Evolutionary conservation across 768 basidiomycete genomes (phyloP).

Genomic region (Lenzites betulinus): DNA sequence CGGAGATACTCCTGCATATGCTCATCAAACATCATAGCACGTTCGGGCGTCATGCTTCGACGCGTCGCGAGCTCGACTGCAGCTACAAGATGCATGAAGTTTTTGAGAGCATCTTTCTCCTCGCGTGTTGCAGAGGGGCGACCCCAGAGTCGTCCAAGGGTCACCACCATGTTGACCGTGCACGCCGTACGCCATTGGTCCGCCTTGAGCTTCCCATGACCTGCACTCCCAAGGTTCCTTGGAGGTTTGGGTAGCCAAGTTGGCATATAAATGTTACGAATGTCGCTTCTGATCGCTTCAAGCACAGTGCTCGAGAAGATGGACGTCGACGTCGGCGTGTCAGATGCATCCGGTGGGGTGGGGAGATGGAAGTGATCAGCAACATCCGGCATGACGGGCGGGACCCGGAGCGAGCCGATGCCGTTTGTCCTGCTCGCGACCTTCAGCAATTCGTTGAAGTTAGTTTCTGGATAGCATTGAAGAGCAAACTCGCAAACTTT

Average conservation of each 20-base stretch:
- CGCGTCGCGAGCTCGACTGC: conserved; percentile 28
- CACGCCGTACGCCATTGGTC: conserved; percentile 39
- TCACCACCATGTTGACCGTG: conserved; percentile 37
- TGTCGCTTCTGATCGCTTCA: neutral
- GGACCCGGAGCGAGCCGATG: neutral
- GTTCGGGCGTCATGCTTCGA: neutral
- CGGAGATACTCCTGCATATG: conserved; percentile 26
- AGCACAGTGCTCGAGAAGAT: neutral
- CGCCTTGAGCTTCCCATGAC: conserved; percentile 37
- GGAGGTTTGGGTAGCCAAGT: conserved; percentile 37
- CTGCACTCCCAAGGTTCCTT: conserved; percentile 33
- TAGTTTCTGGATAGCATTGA: neutral
- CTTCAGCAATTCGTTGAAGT: neutral
- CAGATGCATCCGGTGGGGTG: neutral
- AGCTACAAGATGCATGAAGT: conserved; percentile 31
- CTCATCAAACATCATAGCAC: conserved; percentile 5
- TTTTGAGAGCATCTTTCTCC: conserved; percentile 24
- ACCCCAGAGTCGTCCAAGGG: conserved; percentile 40
- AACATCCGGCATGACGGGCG: neutral
- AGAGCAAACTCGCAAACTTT: neutral
- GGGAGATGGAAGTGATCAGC: neutral
- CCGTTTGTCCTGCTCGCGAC: neutral
- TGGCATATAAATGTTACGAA: conserved; percentile 21
- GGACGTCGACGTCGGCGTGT: no score
- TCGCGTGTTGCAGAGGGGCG: conserved; percentile 5